A percentile compares a stretch with the other conserved stretches of the same genome.
These are phyloP conservation scores for Amanita polypyramis DNA, from an alignment of 768 basidiomycete species.

Conservation along the genomic window DNA sequence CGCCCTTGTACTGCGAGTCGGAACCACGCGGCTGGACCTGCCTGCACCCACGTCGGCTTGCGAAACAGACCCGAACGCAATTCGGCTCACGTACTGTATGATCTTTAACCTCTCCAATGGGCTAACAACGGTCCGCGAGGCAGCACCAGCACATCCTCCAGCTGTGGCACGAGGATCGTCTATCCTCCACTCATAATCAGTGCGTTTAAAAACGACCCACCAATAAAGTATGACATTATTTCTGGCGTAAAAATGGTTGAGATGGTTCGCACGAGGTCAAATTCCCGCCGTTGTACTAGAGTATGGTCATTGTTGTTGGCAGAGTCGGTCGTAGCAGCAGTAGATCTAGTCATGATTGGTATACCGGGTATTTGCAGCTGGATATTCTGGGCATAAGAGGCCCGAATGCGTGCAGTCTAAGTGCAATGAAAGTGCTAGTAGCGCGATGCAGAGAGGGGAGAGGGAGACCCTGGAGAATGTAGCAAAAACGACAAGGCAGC, in stretches of 20 bases:
- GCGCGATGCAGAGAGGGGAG: neutral
- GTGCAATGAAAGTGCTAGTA: neutral
- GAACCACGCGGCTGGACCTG: constrained; percentile 77
- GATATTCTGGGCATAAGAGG: constrained; percentile 3
- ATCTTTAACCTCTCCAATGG: constrained; percentile 93
- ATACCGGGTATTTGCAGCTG: constrained; percentile 9
- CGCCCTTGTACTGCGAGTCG: constrained; percentile 67
- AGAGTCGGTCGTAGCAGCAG: constrained; percentile 7
- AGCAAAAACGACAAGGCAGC: neutral
- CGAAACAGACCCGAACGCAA: neutral
- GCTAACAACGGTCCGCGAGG: constrained; percentile 85
- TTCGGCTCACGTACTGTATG: constrained; percentile 62
- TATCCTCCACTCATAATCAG: neutral
- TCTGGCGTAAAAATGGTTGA: constrained; percentile 24
- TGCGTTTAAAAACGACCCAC: constrained; percentile 14
- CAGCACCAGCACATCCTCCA: constrained; percentile 49
- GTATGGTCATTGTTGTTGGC: constrained; percentile 5
- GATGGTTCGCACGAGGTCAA: constrained; percentile 8
- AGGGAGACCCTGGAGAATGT: neutral
- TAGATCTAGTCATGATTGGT: constrained; percentile 11
- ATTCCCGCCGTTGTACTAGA: constrained; percentile 8
- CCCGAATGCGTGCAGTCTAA: neutral
- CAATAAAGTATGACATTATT: constrained; percentile 34
- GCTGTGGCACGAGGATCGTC: constrained; percentile 20
- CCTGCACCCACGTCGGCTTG: constrained; percentile 27